Percentiles rank a stretch among this genome's conserved stretches.
These are phyloP conservation scores for Artomyces pyxidatus DNA, from an alignment of 768 basidiomycete genomes.

Conservation along the genomic window DNA sequence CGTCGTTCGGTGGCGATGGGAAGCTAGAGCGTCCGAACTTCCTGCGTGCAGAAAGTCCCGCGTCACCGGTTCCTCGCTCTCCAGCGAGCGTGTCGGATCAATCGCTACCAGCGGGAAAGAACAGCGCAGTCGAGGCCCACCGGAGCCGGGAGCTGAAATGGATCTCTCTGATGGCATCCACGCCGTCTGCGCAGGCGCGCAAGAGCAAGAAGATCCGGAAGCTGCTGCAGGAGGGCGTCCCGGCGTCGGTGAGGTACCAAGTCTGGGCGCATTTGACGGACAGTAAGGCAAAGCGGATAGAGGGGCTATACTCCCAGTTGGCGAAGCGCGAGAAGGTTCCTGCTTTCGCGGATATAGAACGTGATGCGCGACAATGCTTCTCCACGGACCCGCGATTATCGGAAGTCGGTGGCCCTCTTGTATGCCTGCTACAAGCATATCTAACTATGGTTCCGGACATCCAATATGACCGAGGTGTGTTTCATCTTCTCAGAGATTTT, in stretches of 20 bases:
- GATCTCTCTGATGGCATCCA: constrained; percentile 54
- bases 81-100: constrained; percentile 10
- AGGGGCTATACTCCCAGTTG: constrained; percentile 60
- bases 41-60: constrained; percentile 24
- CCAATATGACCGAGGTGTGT: constrained; percentile 53
- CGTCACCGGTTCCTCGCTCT: constrained; percentile 18
- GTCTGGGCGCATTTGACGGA: constrained; percentile 81
- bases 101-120: not conserved
- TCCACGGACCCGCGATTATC: constrained; percentile 50
- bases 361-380: constrained; percentile 48
- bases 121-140: constrained; percentile 41
- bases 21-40: constrained; percentile 12
- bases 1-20: not conserved
- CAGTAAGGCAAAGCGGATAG: constrained; percentile 60
- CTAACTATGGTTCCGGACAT: constrained; percentile 82
- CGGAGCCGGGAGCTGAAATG: constrained; percentile 71
- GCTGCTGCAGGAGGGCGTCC: constrained; percentile 67
- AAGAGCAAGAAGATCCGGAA: constrained; percentile 78
- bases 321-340: constrained; percentile 46
- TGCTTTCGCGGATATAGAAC: constrained; percentile 45
- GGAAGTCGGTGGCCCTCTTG: constrained; percentile 46
- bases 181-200: constrained; percentile 52
- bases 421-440: constrained; percentile 57
- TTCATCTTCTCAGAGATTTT: not conserved
- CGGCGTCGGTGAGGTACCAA: constrained; percentile 73